These are phyloP conservation scores for Avena eriantha DNA, from an alignment of 176 grass and related monocot genomes.

Conservation along the genomic window DNA sequence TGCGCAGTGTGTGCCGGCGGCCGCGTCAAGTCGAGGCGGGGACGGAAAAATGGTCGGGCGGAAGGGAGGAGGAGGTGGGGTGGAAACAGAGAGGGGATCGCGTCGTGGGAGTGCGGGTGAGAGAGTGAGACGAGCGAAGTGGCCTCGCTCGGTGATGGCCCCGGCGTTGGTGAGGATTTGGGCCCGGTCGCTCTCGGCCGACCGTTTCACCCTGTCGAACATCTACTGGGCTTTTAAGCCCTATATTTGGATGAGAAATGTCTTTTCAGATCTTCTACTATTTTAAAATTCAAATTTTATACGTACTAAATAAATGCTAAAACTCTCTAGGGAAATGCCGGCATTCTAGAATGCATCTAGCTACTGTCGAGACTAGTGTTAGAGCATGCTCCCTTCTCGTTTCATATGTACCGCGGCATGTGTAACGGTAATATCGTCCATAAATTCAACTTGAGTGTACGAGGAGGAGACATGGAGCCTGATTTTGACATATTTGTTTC, in stretches of 20 bases:
- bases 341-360: too few relatives aligned
- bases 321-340: too few relatives aligned
- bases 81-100: slow-evolving; percentile 38
- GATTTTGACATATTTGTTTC: too few relatives aligned
- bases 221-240: neutral
- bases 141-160: neutral
- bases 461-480: too few relatives aligned
- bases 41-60: slow-evolving; percentile 1
- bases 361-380: too few relatives aligned
- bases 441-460: too few relatives aligned
- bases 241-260: neutral
- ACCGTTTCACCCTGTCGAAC: neutral
- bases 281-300: neutral
- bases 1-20: slow-evolving; percentile 37
- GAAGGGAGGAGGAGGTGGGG: slow-evolving; percentile 22
- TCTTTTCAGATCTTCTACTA: neutral
- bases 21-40: slow-evolving; percentile 31
- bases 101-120: slow-evolving; percentile 31
- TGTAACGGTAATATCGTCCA: too few relatives aligned
- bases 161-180: neutral
- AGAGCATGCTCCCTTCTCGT: too few relatives aligned
- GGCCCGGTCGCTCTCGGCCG: slow-evolving; percentile 1
- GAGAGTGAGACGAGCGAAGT: neutral
- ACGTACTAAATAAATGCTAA: too few relatives aligned
- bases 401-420: too few relatives aligned